Base-by-base conservation (phyloP, 1,284 basidiomycete species). In the Microbotryomycetes sp. region DNA sequence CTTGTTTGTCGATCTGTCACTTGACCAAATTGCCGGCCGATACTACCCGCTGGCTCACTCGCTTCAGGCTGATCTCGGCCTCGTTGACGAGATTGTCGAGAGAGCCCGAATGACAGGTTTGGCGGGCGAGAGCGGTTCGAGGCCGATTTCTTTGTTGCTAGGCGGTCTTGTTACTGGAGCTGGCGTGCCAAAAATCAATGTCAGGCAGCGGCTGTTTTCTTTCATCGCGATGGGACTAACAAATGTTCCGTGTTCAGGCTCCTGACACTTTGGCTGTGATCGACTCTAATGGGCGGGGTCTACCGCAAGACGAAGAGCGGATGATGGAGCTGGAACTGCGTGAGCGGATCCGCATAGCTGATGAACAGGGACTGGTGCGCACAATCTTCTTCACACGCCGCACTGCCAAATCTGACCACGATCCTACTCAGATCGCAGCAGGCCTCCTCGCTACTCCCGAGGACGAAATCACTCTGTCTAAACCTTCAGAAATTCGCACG, bases 81-180 rank as follows among this genome's bases (percentile, higher is more conserved):
- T 28, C n/a, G 49, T 56, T 26, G 27, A 55, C 6, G 31, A 35
- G 21, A 50, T 50, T 16, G 47, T 31, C 18, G 45, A 21, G 4
- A 49, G 54, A 35, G 21, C 45, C 26, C 35, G 55, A 15, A 29
- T 29, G 21, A 45, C 16, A 4, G 58, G 63, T 7, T 54, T 60
- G 23, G 15, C n/a, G 11, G 66, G 66, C 7, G 58, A 62, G 49
- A 61, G 55, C 6, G 66, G 66, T 3, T 27, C 56, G 21, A 27
- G 31, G 7, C 57, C 63, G 45, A n/a, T 65, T 21, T 27, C 35
- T 15, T 35, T 67, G 51, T 28, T 58, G 26, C 41, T 62, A 18
- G 60, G 30, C 1, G 66, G 63, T 3, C 18, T 63, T 45, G 45
- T 45, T 27, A 57, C 45, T 16, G 51, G 23, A 1, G 41, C 29